These are phyloP conservation scores for Raffaelea arxii DNA, from an alignment of 2,329 filamentous ascomycete species.

Conservation along the genomic window DNA sequence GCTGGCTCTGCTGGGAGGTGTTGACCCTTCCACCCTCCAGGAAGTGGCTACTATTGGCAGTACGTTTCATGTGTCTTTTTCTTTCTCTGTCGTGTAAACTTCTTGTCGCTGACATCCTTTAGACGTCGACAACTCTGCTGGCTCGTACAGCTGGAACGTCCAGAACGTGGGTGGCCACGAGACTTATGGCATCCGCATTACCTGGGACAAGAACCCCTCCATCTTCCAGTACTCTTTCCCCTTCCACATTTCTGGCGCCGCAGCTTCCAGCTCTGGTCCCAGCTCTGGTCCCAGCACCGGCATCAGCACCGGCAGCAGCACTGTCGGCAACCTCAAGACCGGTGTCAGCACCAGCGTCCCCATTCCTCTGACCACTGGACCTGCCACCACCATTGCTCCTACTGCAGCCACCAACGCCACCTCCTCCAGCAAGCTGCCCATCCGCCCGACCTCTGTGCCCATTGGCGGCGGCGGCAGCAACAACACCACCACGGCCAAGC, in stretches of 20 bases:
- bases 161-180: slow-evolving; percentile 33
- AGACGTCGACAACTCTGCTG: slow-evolving; percentile 38
- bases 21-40: slow-evolving; percentile 30
- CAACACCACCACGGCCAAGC: slow-evolving; percentile 13
- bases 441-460: neutral
- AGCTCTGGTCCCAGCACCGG: slow-evolving; percentile 8
- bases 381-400: neutral
- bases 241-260: slow-evolving; percentile 39
- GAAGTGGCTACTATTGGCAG: slow-evolving; percentile 34
- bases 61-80: slow-evolving; percentile 26
- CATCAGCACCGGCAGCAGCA: slow-evolving; percentile 4
- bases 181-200: slow-evolving; percentile 50
- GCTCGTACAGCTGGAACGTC: slow-evolving; percentile 41
- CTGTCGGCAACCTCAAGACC: slow-evolving; percentile 11
- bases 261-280: too few relatives aligned
- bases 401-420: neutral
- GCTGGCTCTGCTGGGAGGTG: slow-evolving; percentile 47
- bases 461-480: neutral
- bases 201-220: slow-evolving; percentile 32
- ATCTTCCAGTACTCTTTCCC: slow-evolving; percentile 55
- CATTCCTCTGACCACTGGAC: neutral
- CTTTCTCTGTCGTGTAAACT: neutral
- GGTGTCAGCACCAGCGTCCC: slow-evolving; percentile 3
- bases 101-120: too few relatives aligned
- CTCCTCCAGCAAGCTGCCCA: neutral